Evolutionary conservation across 108 stramenopile species (phyloP).

Genomic region (Cylindrotheca closterium): DNA sequence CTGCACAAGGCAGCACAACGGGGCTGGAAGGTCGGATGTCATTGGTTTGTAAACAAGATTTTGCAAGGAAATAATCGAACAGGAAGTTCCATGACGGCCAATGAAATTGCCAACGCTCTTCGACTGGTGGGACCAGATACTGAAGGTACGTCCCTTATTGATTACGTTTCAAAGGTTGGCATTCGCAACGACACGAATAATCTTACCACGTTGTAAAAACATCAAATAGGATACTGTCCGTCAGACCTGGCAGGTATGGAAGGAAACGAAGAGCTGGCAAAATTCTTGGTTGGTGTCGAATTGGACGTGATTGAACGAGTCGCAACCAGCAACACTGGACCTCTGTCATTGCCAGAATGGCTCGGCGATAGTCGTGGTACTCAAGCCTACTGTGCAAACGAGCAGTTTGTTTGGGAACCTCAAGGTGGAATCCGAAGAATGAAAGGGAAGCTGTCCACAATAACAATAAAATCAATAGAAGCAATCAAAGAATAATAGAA

Average conservation of each 20-base stretch:
- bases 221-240: slow-evolving; percentile 67
- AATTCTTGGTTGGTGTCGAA: slow-evolving; percentile 35
- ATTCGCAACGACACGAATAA: no score
- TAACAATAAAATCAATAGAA: no score
- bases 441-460: slow-evolving; percentile 7
- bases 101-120: not conserved
- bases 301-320: slow-evolving; percentile 6
- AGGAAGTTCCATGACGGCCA: not conserved
- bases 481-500: no score
- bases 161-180: no score
- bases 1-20: slow-evolving; percentile 88
- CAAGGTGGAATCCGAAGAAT: slow-evolving; percentile 29
- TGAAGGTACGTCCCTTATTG: not conserved
- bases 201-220: no score
- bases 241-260: slow-evolving; percentile 85
- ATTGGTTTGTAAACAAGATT: slow-evolving; percentile 54
- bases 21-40: slow-evolving; percentile 41
- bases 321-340: not conserved
- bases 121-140: slow-evolving; percentile 50
- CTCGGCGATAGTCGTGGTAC: not conserved
- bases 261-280: slow-evolving; percentile 52
- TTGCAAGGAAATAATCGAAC: no score
- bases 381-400: not conserved
- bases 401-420: slow-evolving; percentile 22
- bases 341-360: not conserved